These are phyloP conservation scores for Ilyonectria robusta DNA, from an alignment of 2,329 filamentous ascomycete species.

Conservation along the genomic window DNA sequence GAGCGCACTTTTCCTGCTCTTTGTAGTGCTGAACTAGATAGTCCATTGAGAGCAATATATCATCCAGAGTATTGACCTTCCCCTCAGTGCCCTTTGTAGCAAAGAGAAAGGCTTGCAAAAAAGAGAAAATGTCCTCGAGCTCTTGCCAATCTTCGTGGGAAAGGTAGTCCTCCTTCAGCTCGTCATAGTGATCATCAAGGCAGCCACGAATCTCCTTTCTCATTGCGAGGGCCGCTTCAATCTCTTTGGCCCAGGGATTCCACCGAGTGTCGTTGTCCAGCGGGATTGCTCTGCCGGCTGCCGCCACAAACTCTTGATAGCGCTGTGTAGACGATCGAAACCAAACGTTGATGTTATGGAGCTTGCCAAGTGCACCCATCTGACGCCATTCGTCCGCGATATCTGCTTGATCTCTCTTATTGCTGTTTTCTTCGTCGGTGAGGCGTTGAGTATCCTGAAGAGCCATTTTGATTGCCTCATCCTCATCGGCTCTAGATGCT, in stretches of 20 bases:
- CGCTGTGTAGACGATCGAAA: constrained; percentile 11
- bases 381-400: constrained; percentile 7
- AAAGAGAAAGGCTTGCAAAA: constrained; percentile 15
- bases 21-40: constrained; percentile 6
- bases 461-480: constrained; percentile 21
- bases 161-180: constrained; percentile 16
- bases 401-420: constrained; percentile 11
- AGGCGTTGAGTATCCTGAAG: constrained; percentile 10
- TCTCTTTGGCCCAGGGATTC: constrained; percentile 22
- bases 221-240: constrained; percentile 18
- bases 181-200: constrained; percentile 6
- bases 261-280: constrained; percentile 17
- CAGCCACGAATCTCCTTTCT: constrained; percentile 4
- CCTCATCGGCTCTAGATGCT: constrained; percentile 13
- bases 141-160: constrained; percentile 15
- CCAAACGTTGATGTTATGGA: constrained; percentile 16
- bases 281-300: constrained; percentile 15
- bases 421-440: constrained; percentile 12
- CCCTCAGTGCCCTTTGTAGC: constrained; percentile 15
- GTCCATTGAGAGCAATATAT: constrained; percentile 9
- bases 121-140: constrained; percentile 13
- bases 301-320: constrained; percentile 17
- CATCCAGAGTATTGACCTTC: constrained; percentile 8
- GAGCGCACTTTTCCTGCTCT: constrained; percentile 7
- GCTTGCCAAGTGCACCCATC: constrained; percentile 11